Conservation (phyloP, 352 stramenopile species). For the Bremia lactucae region DNA sequence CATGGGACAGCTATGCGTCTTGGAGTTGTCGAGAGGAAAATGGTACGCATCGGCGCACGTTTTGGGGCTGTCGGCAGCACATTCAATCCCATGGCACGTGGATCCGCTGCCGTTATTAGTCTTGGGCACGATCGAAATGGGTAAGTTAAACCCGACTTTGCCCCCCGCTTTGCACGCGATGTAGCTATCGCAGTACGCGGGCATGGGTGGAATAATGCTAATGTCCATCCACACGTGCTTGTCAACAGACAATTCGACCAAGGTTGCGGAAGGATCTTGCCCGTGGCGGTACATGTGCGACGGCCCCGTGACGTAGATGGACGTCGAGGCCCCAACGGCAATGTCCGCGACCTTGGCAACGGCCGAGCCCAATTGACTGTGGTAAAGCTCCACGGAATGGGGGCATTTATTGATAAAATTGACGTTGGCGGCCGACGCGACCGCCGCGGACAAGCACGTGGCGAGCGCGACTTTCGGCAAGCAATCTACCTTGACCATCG, state of each 20-base stretch:
- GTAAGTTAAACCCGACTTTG: slow-evolving; percentile 46
- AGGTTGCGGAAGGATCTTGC: slow-evolving; percentile 22
- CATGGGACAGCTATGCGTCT: slow-evolving; percentile 47
- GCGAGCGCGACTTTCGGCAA: slow-evolving; percentile 12
- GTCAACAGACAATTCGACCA: slow-evolving; percentile 24
- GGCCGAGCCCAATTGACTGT: slow-evolving; percentile 22
- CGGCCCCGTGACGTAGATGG: slow-evolving; percentile 11
- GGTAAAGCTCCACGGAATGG: slow-evolving; percentile 25
- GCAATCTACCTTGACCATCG: slow-evolving; percentile 25
- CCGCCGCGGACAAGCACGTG: slow-evolving; percentile 13
- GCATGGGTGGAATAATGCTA: slow-evolving; percentile 41
- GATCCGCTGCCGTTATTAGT: slow-evolving; percentile 10
- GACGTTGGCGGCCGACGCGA: slow-evolving; percentile 14
- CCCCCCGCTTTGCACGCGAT: slow-evolving; percentile 24
- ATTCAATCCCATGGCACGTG: slow-evolving; percentile 29
- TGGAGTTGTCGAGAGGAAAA: slow-evolving; percentile 47
- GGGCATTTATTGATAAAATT: slow-evolving; percentile 41
- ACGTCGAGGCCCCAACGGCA: slow-evolving; percentile 4
- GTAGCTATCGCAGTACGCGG: slow-evolving; percentile 22
- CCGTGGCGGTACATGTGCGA: slow-evolving; percentile 48
- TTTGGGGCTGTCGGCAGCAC: slow-evolving; percentile 14
- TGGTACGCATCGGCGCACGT: slow-evolving; percentile 46
- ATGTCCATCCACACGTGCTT: slow-evolving; percentile 42
- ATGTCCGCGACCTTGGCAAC: slow-evolving; percentile 16
- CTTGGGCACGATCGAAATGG: slow-evolving; percentile 33